Base-by-base conservation (phyloP, 2,329 filamentous ascomycete species). In the Dactylellina cionopaga region DNA sequence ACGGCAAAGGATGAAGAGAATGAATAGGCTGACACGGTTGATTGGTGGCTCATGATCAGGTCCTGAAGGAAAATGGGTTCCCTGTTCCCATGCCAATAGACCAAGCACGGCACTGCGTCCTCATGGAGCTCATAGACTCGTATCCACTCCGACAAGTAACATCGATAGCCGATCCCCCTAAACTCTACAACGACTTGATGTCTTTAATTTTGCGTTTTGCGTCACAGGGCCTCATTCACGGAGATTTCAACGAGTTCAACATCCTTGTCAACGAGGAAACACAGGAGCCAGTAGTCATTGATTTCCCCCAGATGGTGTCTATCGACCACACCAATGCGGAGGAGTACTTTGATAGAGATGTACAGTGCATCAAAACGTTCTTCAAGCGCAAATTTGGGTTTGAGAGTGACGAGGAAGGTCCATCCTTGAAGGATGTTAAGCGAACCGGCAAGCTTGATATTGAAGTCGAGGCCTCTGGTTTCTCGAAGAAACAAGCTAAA, bases 241-340 rank as follows among this genome's bases (percentile, higher is more conserved):
- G 95, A 74, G 95, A 99, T 80, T 99, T 96, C 83, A 99, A 99
- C 83, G 96, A 99, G 81, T 99, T 99, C 85, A 99, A 99, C 80
- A 94, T 99, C 75, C 83, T 99, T 31, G 89, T 99, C 79, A 92
- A 95, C 79, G 94, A 98, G 80, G 87, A 84, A 62, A 83, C 79
- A 37, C 43, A 78, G 31, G 77, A 80, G 17, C 95, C 95, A 0
- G 87, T 97, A 59, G 83, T 99, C 46, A 99, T 99, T 77, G 96
- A 99, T 82, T 99, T 99, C 79, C 95, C 95, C 0, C 95, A 99
- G 80, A 98, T 97, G 90, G 88, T 99, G 1, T 98, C 94, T 0
- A 92, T 96, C 79, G 92, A 96, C 76, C 95, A 99, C 79, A 82
- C 84, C 33, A 97, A 99, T 78, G 96, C 95, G 15, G 90, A 96